phyloP scores from a whole-genome alignment of 768 basidiomycete species.

The Phaffia tasmanica region DNA sequence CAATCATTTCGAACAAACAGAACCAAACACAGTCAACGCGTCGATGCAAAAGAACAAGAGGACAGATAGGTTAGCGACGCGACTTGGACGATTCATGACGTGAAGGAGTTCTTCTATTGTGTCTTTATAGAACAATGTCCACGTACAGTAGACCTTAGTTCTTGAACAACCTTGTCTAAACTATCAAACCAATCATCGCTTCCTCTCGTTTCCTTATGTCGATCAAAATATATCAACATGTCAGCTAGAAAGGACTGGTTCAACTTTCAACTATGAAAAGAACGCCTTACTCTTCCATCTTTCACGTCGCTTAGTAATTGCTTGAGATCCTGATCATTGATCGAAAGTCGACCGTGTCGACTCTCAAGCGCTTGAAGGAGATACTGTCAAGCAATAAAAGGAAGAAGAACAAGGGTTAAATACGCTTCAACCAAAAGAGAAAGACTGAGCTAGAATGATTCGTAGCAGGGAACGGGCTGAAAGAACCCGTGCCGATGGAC shows the following conservation, averaged over 20 bases:
- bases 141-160: constrained; percentile 59
- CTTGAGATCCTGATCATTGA: constrained; percentile 61
- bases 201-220: constrained; percentile 39
- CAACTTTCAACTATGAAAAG: constrained; percentile 26
- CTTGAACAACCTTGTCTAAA: constrained; percentile 72
- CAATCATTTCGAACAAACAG: no score
- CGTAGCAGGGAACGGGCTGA: no score
- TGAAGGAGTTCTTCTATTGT: no score
- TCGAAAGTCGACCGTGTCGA: constrained; percentile 53
- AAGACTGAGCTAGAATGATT: no score
- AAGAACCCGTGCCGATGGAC: no score
- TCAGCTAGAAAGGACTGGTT: background rate
- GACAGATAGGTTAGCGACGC: constrained; percentile 1
- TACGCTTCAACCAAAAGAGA: no score
- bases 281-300: constrained; percentile 57
- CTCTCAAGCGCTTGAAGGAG: constrained; percentile 76
- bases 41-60: constrained; percentile 30
- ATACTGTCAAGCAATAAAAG: constrained; percentile 48
- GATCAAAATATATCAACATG: background rate
- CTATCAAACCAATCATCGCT: constrained; percentile 90
- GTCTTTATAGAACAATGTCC: constrained; percentile 45
- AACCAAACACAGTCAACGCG: no score
- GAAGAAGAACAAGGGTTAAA: background rate
- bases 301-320: constrained; percentile 73
- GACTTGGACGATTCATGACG: constrained; percentile 16